Percentiles rank a stretch among this genome's conserved stretches.
These are phyloP conservation scores for Drechslerella stenobrocha DNA, from an alignment of 2,329 filamentous ascomycete genomes.

Conservation along the genomic window DNA sequence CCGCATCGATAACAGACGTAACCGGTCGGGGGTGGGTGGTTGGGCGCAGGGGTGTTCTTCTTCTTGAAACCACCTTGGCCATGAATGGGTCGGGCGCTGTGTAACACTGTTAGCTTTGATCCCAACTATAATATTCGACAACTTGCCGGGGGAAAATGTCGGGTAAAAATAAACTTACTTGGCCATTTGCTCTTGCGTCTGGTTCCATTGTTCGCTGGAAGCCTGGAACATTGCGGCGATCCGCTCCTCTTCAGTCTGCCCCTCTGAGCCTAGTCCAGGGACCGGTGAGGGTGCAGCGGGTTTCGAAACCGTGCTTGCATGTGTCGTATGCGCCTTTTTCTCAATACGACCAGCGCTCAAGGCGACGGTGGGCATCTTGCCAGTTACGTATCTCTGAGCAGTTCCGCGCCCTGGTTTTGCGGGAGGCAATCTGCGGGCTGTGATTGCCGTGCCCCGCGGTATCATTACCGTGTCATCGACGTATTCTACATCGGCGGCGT, in stretches of 20 bases:
- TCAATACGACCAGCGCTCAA: slow-evolving; percentile 53
- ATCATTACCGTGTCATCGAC: slow-evolving; percentile 98
- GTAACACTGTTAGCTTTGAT: slow-evolving; percentile 47
- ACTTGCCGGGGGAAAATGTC: not conserved
- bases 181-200: slow-evolving; percentile 89
- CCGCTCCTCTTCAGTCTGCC: slow-evolving; percentile 76
- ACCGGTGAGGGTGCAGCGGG: slow-evolving; percentile 15
- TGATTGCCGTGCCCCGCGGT: slow-evolving; percentile 87
- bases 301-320: slow-evolving; percentile 20
- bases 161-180: slow-evolving; percentile 62
- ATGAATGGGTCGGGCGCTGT: slow-evolving; percentile 58
- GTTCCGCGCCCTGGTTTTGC: slow-evolving; percentile 82
- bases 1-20: slow-evolving; percentile 97
- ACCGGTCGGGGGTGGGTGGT: slow-evolving; percentile 87
- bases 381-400: slow-evolving; percentile 91
- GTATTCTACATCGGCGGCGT: slow-evolving; percentile 67
- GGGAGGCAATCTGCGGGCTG: slow-evolving; percentile 83
- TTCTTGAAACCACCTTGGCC: slow-evolving; percentile 62
- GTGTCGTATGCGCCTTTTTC: slow-evolving; percentile 65
- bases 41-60: slow-evolving; percentile 66
- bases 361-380: slow-evolving; percentile 87
- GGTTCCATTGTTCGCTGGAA: slow-evolving; percentile 87
- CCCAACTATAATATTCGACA: not conserved
- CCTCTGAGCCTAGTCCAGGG: slow-evolving; percentile 24
- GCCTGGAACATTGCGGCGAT: slow-evolving; percentile 89